Evolutionary conservation across 2,329 filamentous ascomycete species (phyloP).

Genomic region (Zymoseptoria crescenta): DNA sequence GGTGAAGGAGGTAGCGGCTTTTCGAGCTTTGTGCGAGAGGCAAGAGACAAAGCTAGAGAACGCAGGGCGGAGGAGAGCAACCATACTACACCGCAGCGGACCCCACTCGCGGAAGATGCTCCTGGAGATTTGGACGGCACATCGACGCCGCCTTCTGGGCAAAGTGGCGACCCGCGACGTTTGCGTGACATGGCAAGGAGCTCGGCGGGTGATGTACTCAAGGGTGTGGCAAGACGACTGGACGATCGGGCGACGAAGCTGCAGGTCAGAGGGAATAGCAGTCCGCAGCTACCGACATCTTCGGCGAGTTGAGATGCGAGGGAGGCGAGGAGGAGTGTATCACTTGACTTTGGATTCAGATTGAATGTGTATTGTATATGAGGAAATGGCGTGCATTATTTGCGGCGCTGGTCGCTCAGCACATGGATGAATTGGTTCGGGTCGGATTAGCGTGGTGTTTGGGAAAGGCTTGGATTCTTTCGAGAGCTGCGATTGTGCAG

Average conservation of each 20-base stretch:
- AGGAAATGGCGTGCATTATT: background rate
- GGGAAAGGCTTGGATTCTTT: background rate
- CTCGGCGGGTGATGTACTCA: constrained; percentile 13
- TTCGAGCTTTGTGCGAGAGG: constrained; percentile 15
- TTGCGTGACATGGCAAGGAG: constrained; percentile 14
- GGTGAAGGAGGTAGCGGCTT: constrained; percentile 5
- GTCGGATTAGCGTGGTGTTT: background rate
- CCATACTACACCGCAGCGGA: background rate
- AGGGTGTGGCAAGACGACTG: constrained; percentile 12
- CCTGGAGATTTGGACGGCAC: background rate
- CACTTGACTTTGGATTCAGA: background rate
- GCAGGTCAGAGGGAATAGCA: constrained; percentile 8
- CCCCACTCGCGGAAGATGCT: background rate
- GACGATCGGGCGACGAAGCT: constrained; percentile 14
- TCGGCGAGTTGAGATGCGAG: background rate
- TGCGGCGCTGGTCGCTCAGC: background rate
- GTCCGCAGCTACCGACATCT: background rate
- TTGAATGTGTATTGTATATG: background rate
- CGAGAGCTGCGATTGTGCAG: background rate
- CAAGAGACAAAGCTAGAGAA: constrained; percentile 11
- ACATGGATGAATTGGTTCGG: background rate
- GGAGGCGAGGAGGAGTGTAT: background rate
- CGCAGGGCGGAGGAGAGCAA: background rate
- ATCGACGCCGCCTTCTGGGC: background rate
- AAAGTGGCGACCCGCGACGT: constrained; percentile 8